Conservation (phyloP, 345 rosid species). For the Cardamine chenopodiifolia region DNA sequence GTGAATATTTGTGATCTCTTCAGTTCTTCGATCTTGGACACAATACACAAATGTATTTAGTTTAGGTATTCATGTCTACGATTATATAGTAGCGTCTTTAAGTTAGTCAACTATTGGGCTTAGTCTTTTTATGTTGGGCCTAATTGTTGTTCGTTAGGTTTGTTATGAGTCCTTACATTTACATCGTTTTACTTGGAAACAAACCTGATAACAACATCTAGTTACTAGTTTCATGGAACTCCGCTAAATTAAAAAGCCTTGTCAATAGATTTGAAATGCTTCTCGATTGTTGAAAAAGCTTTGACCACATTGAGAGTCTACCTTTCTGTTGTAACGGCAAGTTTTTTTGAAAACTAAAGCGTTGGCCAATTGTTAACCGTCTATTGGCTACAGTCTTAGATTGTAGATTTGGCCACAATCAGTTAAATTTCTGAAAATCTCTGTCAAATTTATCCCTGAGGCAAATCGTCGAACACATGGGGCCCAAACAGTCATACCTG, state of each 20-base stretch:
- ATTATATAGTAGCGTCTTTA: neutral
- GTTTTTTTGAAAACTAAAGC: conserved; percentile 24
- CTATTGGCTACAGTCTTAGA: neutral
- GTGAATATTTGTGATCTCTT: neutral
- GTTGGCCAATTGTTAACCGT: neutral
- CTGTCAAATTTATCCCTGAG: conserved; percentile 2
- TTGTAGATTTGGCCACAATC: neutral
- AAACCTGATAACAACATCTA: neutral
- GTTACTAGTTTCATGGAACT: neutral
- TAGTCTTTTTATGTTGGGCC: neutral
- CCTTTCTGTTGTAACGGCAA: conserved; percentile 38
- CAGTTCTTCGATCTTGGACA: too few relatives aligned
- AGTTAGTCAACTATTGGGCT: conserved; percentile 4
- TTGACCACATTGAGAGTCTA: conserved; percentile 21
- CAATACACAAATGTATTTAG: neutral
- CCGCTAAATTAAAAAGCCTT: neutral
- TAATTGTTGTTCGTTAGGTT: neutral
- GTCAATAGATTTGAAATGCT: conserved; percentile 17
- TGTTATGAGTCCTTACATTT: neutral
- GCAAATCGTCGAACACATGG: conserved; percentile 43
- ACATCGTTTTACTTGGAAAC: neutral
- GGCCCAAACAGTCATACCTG: conserved; percentile 39
- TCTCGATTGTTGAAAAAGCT: conserved; percentile 28
- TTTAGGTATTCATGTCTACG: neutral
- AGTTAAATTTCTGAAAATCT: neutral